Conservation (phyloP, 2,329 filamentous ascomycete genomes). For the Thelonectria discophora region DNA sequence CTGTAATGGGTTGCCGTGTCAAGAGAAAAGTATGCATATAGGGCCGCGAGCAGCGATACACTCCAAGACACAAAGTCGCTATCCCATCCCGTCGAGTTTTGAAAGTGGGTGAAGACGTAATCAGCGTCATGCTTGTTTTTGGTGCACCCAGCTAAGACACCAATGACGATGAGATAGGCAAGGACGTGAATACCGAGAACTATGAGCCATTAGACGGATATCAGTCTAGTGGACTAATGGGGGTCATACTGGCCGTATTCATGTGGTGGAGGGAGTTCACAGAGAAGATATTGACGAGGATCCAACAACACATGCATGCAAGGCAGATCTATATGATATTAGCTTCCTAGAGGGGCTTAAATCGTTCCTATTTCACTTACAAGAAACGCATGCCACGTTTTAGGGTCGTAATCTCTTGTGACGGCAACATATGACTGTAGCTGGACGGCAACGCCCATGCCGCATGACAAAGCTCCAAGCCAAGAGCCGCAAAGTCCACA, state of each 20-base stretch:
- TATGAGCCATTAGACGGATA: background rate
- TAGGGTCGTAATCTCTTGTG: slow-evolving; percentile 2
- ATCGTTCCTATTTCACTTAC: background rate
- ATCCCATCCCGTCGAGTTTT: slow-evolving; percentile 4
- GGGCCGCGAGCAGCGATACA: slow-evolving; percentile 1
- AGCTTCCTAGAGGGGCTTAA: background rate
- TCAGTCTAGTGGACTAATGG: background rate
- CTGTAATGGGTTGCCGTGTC: slow-evolving; percentile 7
- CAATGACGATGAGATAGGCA: slow-evolving; percentile 5
- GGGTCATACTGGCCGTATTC: slow-evolving; percentile 2
- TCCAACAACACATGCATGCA: slow-evolving; percentile 4
- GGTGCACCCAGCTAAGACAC: slow-evolving; percentile 1
- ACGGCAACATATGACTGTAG: slow-evolving; percentile 6
- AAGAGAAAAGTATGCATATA: slow-evolving; percentile 7
- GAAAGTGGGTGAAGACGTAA: slow-evolving; percentile 6
- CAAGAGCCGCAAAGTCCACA: slow-evolving; percentile 4
- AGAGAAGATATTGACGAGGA: background rate
- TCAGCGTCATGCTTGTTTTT: slow-evolving; percentile 4
- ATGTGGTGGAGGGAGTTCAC: background rate
- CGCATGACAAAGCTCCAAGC: slow-evolving; percentile 5
- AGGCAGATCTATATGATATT: background rate
- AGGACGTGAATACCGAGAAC: slow-evolving; percentile 6
- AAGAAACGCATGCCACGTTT: slow-evolving; percentile 9
- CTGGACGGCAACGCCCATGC: slow-evolving; percentile 10
- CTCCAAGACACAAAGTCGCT: slow-evolving; percentile 10